Evolutionary conservation across 2,329 filamentous ascomycete genomes (phyloP), one percentile per base, ranked within the genome.

Genomic region (Phyllosticta citrichinensis): DNA sequence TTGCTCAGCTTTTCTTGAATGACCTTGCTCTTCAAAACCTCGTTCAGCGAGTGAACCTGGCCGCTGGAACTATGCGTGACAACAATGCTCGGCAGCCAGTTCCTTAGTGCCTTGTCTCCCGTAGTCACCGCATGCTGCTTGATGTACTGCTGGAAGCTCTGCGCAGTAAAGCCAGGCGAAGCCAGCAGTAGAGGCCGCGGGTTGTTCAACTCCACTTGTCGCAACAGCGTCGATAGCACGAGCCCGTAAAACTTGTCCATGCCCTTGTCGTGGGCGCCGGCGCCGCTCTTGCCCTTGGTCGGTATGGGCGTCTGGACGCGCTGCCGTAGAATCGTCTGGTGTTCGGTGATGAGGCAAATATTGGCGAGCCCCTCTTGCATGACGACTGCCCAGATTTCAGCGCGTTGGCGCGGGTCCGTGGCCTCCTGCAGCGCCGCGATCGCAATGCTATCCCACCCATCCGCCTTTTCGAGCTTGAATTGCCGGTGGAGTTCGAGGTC

Each of bases 281-380:
- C 67, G 62, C 74, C 81, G 17, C 83, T 81, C 63, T 83, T 79
- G 54, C 87, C 79, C 75, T 92, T 89, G 73, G 85, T 82, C 40
- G 87, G 83, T 58, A 91, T 81, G 25, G 80, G 75, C 65, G 82
- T 80, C 73, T 91, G 87, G 33, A 94, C 78, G 27, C 81, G 76
- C 68, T 88, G 85, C 66, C 89, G 87, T 61, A 91, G 74, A 27
- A 93, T 81, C 3, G 89, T 93, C 66, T 90, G 87, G 72, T 87
- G 86, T 69, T 91, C 86, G 2, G 88, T 92, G 60, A 94, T 88
- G 22, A 92, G 80, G 73, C 89, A 93, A 65, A 94, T 88, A 72
- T 92, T 91, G 62, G 90, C 88, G 17, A 89, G 74, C 2, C 89
- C 88, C 68, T 97, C 93, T 68, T 96, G 89, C 88, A 99, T 93